Conservation (phyloP, 176 grass and related monocot genomes). For the Hsuehochloa calcarea region DNA sequence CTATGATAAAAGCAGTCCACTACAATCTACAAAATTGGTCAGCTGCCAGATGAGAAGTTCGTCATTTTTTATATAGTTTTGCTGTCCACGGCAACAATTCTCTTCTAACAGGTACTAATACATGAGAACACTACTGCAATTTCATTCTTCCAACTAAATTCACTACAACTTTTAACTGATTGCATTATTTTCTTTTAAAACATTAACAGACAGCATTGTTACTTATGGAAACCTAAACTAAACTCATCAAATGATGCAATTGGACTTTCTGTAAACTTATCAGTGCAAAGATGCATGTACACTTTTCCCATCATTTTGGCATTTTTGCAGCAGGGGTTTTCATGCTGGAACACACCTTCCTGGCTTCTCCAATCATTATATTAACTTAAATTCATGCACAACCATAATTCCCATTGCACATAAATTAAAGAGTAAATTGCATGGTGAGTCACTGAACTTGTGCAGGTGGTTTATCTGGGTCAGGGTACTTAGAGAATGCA, state of each 20-base stretch:
- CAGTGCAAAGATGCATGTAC: neutral
- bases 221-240: neutral
- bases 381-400: neutral
- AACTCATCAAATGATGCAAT: neutral
- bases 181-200: neutral
- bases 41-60: neutral
- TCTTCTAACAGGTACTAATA: neutral
- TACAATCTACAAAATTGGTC: neutral
- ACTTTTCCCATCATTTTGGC: neutral
- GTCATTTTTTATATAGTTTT: neutral
- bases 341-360: neutral
- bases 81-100: neutral
- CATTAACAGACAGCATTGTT: neutral
- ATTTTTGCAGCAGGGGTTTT: neutral
- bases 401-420: neutral
- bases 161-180: neutral
- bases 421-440: neutral
- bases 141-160: conserved; percentile 1
- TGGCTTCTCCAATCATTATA: too few species aligned
- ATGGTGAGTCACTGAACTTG: too few species aligned
- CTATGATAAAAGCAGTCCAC: neutral
- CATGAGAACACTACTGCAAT: neutral
- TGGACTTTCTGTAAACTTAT: neutral
- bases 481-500: too few species aligned
- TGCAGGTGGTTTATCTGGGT: too few species aligned